Evolutionary conservation across 1,284 basidiomycete species (phyloP), one percentile per base, ranked within the genome.

Genomic region (Retiboletus flavoniger): DNA sequence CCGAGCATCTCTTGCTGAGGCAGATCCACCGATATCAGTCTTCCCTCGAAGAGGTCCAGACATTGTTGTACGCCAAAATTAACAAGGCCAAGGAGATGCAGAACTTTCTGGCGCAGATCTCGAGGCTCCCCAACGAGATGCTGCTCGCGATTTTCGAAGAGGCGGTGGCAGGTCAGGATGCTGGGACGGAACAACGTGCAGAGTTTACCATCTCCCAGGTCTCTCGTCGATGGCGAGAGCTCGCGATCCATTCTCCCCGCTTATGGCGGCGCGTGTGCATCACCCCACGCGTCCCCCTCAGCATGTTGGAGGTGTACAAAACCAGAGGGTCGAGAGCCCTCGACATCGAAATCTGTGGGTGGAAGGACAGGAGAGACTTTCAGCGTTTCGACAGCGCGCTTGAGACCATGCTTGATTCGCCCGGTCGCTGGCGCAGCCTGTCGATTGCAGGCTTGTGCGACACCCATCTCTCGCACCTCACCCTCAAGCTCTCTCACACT

Each of bases 291-390:
- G 51, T 69, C 21, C 47, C 63, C 9, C 64, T 60, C 3, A 43
- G 48, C 16, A 51, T 65, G 53, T 17, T 71, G 39, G 64, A 69
- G 39, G 48, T 60, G 49, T 69, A 66, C 54, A 64, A 60, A 47
- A 47, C 53, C 13, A 56, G 66, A 21, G 69, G 57, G 10, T 54
- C 64, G 13, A 57, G 66, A 46, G 48, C 55, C 7, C 66, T 67
- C 16, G 69, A 67, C n/a, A 39, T 67, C 42, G 65, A 69, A 21
- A 52, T 67, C 2, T 61, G 53, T 40, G 68, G 65, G 13, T 67
- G 66, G 66, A 67, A 54, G 47, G 67, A 67, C 34, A 70, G 66
- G 47, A 55, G 53, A n/a, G 67, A 70, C 7, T 69, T 70, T 39
- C 69, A 68, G 40, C 54, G 64, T 4, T 70, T 70, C 38, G 69